Conservation (phyloP, 2,329 filamentous ascomycete species). For the Lecanicillium sp. region DNA sequence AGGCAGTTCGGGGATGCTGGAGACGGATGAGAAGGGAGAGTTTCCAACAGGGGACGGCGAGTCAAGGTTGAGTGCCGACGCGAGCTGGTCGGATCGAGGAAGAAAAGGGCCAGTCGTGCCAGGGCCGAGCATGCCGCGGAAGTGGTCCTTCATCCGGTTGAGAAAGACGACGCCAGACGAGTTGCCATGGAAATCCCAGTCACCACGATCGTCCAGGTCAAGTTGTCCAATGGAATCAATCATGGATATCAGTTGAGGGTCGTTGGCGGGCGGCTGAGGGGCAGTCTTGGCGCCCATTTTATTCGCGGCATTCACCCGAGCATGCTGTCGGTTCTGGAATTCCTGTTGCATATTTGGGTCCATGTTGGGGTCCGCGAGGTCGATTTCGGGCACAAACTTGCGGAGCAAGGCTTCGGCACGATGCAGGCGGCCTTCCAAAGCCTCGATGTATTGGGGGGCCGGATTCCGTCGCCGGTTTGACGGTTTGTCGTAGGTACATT, state of each 20-base stretch:
- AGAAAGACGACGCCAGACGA: constrained; percentile 90
- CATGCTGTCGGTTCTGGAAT: constrained; percentile 47
- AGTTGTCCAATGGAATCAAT: constrained; percentile 86
- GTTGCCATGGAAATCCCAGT: constrained; percentile 92
- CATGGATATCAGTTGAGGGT: constrained; percentile 83
- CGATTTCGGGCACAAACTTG: constrained; percentile 73
- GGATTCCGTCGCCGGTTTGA: constrained; percentile 87
- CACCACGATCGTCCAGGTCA: constrained; percentile 82
- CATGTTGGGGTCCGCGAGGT: constrained; percentile 76
- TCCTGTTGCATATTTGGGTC: constrained; percentile 71
- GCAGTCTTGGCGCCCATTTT: constrained; percentile 27
- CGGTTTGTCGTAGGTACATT: constrained; percentile 92
- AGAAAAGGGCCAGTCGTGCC: constrained; percentile 54
- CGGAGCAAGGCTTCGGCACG: constrained; percentile 75
- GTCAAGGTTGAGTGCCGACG: constrained; percentile 53
- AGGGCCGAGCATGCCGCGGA: constrained; percentile 66
- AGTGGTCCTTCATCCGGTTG: constrained; percentile 77
- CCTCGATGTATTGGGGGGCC: constrained; percentile 87
- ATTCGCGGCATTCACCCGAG: constrained; percentile 35
- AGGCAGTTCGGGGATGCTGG: constrained; percentile 61
- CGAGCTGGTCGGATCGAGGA: constrained; percentile 39
- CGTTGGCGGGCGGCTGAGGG: constrained; percentile 39
- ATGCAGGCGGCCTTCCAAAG: constrained; percentile 73
- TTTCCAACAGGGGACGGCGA: constrained; percentile 58
- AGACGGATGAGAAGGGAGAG: constrained; percentile 51